Percentiles rank a stretch among this genome's conserved stretches.
These are phyloP conservation scores for Cardamine chenopodiifolia DNA, from an alignment of 345 rosid species.

Conservation along the genomic window DNA sequence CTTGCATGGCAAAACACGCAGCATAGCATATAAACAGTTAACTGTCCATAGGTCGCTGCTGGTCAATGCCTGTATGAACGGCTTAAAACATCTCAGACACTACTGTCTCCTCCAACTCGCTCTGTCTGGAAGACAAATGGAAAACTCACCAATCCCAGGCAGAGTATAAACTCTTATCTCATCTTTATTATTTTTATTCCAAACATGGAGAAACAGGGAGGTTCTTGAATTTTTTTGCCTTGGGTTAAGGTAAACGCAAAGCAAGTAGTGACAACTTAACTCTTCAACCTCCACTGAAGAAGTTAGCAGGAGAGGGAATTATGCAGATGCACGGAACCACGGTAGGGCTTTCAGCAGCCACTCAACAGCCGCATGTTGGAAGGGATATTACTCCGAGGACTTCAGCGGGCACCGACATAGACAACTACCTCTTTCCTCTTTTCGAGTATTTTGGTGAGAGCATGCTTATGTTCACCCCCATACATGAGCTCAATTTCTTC, in stretches of 20 bases:
- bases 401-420: slow-evolving; percentile 55
- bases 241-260: slow-evolving; percentile 72
- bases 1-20: slow-evolving; percentile 13
- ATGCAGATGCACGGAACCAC: slow-evolving; percentile 53
- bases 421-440: slow-evolving; percentile 59
- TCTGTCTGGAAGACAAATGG: slow-evolving; percentile 53
- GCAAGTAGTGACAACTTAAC: slow-evolving; percentile 63
- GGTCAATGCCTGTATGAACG: slow-evolving; percentile 72
- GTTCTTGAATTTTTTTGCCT: background rate
- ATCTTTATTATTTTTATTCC: background rate
- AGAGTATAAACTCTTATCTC: slow-evolving; percentile 50
- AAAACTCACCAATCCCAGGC: slow-evolving; percentile 42
- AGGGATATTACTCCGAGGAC: slow-evolving; percentile 45
- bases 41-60: slow-evolving; percentile 63
- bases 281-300: slow-evolving; percentile 72
- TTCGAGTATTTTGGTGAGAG: slow-evolving; percentile 69
- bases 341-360: slow-evolving; percentile 41
- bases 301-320: slow-evolving; percentile 54
- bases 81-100: slow-evolving; percentile 55
- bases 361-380: slow-evolving; percentile 48
- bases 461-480: slow-evolving; percentile 65
- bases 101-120: slow-evolving; percentile 58
- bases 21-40: slow-evolving; percentile 27
- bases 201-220: background rate
- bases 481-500: slow-evolving; percentile 66